phyloP scores from a whole-genome alignment of 106 monocot genomes.

The Narthecium ossifragum region DNA sequence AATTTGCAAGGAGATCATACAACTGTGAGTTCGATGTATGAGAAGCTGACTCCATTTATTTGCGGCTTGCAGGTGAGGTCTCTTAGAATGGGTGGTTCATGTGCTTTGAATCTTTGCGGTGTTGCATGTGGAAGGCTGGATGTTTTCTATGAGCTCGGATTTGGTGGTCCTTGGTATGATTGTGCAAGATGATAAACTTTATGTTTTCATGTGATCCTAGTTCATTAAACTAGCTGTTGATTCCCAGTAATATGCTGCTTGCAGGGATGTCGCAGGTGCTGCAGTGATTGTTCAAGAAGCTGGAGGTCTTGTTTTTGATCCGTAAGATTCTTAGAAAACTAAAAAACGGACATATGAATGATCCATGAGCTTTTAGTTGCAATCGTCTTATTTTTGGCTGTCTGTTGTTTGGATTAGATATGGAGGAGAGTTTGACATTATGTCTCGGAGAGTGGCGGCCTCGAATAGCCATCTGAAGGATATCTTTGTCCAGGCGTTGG shows the following conservation, averaged over 20 bases:
- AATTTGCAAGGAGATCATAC: not conserved
- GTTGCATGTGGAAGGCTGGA: conserved; percentile 89
- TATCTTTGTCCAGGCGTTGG: conserved; percentile 44
- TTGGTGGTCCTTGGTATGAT: conserved; percentile 89
- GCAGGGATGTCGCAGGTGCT: conserved; percentile 89
- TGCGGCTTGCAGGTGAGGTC: conserved; percentile 62
- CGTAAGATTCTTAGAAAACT: conserved; percentile 46
- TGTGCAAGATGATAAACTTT: not conserved
- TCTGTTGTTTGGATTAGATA: too few species aligned
- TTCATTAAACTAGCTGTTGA: not conserved
- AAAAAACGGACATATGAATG: not conserved
- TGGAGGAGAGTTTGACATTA: conserved; percentile 73
- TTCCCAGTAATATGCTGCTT: not conserved
- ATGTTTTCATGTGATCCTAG: not conserved
- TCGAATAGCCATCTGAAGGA: conserved; percentile 79
- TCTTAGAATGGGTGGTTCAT: conserved; percentile 71
- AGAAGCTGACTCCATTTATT: too few species aligned
- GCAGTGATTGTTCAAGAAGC: conserved; percentile 87
- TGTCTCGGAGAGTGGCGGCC: conserved; percentile 70
- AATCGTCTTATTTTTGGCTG: too few species aligned
- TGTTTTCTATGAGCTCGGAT: conserved; percentile 80
- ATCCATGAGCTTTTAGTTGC: too few species aligned
- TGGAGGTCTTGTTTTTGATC: conserved; percentile 85
- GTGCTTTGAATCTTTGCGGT: conserved; percentile 81
- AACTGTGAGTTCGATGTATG: too few species aligned